A percentile compares a stretch with the other conserved stretches of the same genome.
phyloP scores from a whole-genome alignment of 768 basidiomycete species.

The Lactarius quietus region DNA sequence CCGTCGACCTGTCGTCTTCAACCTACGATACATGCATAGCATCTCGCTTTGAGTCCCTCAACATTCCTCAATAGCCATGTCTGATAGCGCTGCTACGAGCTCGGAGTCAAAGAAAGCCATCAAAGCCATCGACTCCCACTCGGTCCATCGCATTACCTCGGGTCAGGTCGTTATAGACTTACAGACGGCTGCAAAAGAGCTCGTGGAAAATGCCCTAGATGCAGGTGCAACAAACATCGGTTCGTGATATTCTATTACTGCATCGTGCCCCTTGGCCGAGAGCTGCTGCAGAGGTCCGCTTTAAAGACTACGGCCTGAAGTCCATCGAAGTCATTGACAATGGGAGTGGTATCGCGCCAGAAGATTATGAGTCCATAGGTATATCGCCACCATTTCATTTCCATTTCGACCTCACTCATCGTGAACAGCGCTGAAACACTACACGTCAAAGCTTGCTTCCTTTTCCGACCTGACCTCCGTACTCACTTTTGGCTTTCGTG shows the following conservation, averaged over 20 bases:
- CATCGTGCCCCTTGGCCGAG: background rate
- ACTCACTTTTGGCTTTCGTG: conserved; percentile 88
- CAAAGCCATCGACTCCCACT: conserved; percentile 64
- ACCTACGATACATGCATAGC: background rate
- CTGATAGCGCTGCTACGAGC: background rate
- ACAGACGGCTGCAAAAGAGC: conserved; percentile 91
- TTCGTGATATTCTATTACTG: conserved; percentile 34
- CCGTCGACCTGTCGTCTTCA: background rate
- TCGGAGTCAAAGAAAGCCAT: conserved; percentile 30
- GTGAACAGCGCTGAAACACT: conserved; percentile 74
- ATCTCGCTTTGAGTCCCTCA: background rate
- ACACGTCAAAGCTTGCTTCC: conserved; percentile 85
- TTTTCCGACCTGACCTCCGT: conserved; percentile 72
- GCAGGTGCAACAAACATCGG: conserved; percentile 87
- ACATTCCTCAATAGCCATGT: background rate
- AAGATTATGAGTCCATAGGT: conserved; percentile 81
- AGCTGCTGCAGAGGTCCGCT: conserved; percentile 66
- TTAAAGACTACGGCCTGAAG: conserved; percentile 82
- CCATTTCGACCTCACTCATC: background rate
- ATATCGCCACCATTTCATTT: conserved; percentile 26
- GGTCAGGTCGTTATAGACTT: conserved; percentile 95
- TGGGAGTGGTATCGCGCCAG: conserved; percentile 76
- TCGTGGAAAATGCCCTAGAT: conserved; percentile 94
- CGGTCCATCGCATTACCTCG: conserved; percentile 86
- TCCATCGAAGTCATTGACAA: conserved; percentile 90